Evolutionary conservation across 2,329 filamentous ascomycete species (phyloP), one percentile per base, ranked within the genome.

Genomic region (Dothistroma septosporum): DNA sequence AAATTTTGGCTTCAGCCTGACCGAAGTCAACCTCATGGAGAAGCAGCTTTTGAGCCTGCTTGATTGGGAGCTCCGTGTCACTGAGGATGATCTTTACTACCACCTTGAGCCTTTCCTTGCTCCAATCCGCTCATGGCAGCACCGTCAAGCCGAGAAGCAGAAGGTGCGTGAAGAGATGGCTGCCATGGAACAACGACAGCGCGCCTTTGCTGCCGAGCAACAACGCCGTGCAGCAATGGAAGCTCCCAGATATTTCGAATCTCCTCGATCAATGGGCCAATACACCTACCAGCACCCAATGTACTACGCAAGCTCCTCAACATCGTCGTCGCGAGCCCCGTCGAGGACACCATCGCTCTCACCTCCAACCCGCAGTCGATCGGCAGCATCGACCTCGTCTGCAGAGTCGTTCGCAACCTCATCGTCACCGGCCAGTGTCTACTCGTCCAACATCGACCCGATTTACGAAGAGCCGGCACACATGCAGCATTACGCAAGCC

Each of bases 1-100:
- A 11, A 85, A 82, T 72, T 99, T 97, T 72, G 90, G 92, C 69
- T 97, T 99, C 82, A 93, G 87, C 71, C 84, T 92, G 68, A 94
- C 91, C 37, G 94, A 99, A 79, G 94, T 99, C 71, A 99, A 99
- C 81, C 83, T 97, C 64, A 99, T 99, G 94, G 94, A 99, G 84
- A 95, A 96, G 84, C 94, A 99, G 79, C 84, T 99, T 32, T 87
- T 99, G 56, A 94, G 91, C 80, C 85, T 99, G 48, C 83, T 99
- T 50, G 90, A 97, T 74, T 99, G 92, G 91, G 91, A 99, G 68
- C 85, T 96, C 62, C 85, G 90, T 68, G 92, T 99, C 72, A 87
- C 83, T 47, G 86, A 92, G 72, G 83, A 92, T 59, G 92, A 97
- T 70, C 87, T 99, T 48, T 91, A 96, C 80, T 82, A 82, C 67